Percentiles rank a stretch among this genome's conserved stretches.
These are phyloP conservation scores for Cladophialophora chaetospira DNA, from an alignment of 2,329 filamentous ascomycete species.

Conservation along the genomic window DNA sequence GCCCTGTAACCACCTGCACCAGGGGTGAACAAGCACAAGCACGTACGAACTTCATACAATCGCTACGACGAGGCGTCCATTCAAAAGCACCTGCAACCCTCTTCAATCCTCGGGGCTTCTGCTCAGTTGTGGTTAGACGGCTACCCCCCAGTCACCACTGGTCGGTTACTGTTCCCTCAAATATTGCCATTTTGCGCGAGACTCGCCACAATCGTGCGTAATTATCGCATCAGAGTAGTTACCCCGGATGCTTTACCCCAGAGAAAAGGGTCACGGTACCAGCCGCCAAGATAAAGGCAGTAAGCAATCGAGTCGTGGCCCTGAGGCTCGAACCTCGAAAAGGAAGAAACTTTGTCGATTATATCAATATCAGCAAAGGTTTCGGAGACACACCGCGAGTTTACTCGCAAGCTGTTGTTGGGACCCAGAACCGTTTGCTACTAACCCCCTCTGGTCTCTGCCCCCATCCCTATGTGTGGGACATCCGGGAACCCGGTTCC, in stretches of 20 bases:
- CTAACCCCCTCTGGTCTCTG: not conserved
- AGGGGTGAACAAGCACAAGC: no score
- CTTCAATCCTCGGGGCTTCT: not conserved
- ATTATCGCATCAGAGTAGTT: not conserved
- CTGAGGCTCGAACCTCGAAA: conserved; percentile 3
- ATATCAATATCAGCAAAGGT: not conserved
- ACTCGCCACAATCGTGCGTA: not conserved
- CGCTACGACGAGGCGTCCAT: conserved; percentile 19
- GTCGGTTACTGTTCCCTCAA: conserved; percentile 5
- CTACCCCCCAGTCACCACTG: not conserved
- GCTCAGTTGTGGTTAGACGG: conserved; percentile 1
- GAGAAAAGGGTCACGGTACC: conserved; percentile 1
- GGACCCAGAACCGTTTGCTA: no score
- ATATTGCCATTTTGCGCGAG: not conserved
- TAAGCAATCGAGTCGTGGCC: conserved; percentile 1
- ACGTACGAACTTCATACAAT: conserved; percentile 8
- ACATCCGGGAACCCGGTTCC: conserved; percentile 2
- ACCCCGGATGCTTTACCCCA: not conserved
- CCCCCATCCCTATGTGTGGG: not conserved
- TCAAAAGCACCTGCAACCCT: conserved; percentile 1
- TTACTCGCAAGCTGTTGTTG: no score
- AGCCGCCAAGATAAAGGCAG: not conserved
- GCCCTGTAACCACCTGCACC: no score
- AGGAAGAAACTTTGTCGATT: conserved; percentile 5
- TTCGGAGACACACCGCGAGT: no score